A percentile compares a stretch with the other conserved stretches of the same genome.
These are phyloP conservation scores for Arabis alpina DNA, from an alignment of 345 rosid genomes.

Conservation along the genomic window DNA sequence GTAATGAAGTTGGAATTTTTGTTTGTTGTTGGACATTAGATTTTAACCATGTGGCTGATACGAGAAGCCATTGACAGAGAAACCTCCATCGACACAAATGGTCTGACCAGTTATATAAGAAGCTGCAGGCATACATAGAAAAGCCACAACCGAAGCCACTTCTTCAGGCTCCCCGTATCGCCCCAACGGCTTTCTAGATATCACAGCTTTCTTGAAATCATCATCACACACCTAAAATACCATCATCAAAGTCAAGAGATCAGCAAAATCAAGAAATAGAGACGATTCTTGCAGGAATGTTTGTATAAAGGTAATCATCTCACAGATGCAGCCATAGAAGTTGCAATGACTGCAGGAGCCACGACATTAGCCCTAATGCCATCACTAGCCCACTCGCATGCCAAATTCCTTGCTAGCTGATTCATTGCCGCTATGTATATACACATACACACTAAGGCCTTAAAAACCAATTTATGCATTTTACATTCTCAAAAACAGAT, in stretches of 20 bases:
- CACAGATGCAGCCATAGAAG: slow-evolving; percentile 71
- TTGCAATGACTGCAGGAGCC: slow-evolving; percentile 79
- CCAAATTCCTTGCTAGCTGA: slow-evolving; percentile 73
- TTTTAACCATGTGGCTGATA: slow-evolving; percentile 32
- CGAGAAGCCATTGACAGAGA: slow-evolving; percentile 51
- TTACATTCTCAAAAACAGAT: no score
- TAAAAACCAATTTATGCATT: background rate
- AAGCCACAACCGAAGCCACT: slow-evolving; percentile 57
- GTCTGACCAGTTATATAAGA: slow-evolving; percentile 71
- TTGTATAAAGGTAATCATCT: slow-evolving; percentile 13
- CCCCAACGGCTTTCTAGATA: slow-evolving; percentile 51
- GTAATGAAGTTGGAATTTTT: background rate
- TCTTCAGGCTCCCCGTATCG: slow-evolving; percentile 58
- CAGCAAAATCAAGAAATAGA: slow-evolving; percentile 3
- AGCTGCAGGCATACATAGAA: slow-evolving; percentile 64
- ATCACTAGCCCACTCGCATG: slow-evolving; percentile 86
- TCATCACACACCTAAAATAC: slow-evolving; percentile 33
- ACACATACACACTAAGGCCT: background rate
- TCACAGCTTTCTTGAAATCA: slow-evolving; percentile 31
- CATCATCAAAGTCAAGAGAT: slow-evolving; percentile 25
- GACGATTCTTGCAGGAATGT: background rate
- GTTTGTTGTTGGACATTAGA: background rate
- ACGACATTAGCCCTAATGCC: slow-evolving; percentile 77
- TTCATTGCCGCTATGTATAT: slow-evolving; percentile 61
- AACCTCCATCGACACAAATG: slow-evolving; percentile 63